Evolutionary conservation across 2,329 filamentous ascomycete species (phyloP).

Genomic region (Colletotrichum paranaense): DNA sequence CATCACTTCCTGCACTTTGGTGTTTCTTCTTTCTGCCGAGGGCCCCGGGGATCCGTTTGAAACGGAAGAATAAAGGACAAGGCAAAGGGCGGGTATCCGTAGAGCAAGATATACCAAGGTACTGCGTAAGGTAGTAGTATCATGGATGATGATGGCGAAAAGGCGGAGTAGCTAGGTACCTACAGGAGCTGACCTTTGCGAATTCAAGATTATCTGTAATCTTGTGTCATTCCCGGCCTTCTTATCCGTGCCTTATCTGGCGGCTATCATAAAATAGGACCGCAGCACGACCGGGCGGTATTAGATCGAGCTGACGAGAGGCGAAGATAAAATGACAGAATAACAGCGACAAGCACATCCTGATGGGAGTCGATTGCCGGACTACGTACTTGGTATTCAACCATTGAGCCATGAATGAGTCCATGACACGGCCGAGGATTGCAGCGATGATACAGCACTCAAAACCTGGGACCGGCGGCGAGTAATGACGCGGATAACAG

Average conservation of each 20-base stretch:
- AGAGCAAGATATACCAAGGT: neutral
- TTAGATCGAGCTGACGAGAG: neutral
- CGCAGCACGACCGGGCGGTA: neutral
- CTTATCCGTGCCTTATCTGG: neutral
- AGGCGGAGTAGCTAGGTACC: neutral
- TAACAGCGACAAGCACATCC: neutral
- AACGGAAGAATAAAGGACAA: neutral
- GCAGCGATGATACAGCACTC: slow-evolving; percentile 20
- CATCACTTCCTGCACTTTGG: neutral
- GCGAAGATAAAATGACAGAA: neutral
- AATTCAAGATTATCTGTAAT: neutral
- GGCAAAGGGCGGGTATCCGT: too few species aligned
- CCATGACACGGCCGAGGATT: slow-evolving; percentile 13
- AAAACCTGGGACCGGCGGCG: slow-evolving; percentile 13
- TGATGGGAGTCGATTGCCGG: too few species aligned
- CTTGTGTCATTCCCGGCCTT: neutral
- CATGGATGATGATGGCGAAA: neutral
- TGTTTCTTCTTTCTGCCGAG: slow-evolving; percentile 4
- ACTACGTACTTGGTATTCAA: too few species aligned
- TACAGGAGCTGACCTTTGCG: neutral
- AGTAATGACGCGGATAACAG: slow-evolving; percentile 30
- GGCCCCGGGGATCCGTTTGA: slow-evolving; percentile 1
- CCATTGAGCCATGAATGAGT: too few species aligned
- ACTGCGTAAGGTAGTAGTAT: neutral
- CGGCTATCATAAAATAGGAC: too few species aligned